Evolutionary conservation across 2,329 filamentous ascomycete species (phyloP), one percentile per base, ranked within the genome.

Genomic region (Aspergillus sp.): DNA sequence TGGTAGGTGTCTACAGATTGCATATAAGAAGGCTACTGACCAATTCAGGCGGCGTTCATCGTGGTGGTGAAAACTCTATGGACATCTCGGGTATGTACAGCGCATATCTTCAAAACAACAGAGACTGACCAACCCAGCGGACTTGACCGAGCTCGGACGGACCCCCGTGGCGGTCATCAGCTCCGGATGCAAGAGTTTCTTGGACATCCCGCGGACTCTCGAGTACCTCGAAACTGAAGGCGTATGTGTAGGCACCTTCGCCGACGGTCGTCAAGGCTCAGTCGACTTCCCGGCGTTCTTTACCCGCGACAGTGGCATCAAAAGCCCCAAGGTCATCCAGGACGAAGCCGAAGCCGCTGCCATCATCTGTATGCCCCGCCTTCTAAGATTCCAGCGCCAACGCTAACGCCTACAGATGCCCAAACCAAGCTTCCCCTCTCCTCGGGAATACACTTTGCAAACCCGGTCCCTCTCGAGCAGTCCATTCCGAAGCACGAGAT

Each of bases 261-360:
- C 91, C 20, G 90, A 96, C 71, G 90, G 89, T 1, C 82, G 89
- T 34, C 73, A 76, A 21, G 88, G 85, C 1, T 74, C 81, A 5
- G 82, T 97, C 38, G 88, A 96, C 63, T 94, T 97, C 64, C 94
- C 94, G 1, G 91, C 89, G 0, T 99, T 99, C 71, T 99, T 89
- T 82, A 89, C 89, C 0, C 80, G 93, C 38, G 90, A 97, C 40
- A 97, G 92, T 70, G 90, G 91, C 11, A 76, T 88, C 48, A 85
- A 79, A 70, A 96, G 91, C 66, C 93, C 93, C 0, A 82, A 84
- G 19, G 83, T 89, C 1, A 82, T 97, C 40, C 74, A 85, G 49
- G 81, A 87, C 59, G 90, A 95, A 67, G 79, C 79, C 50, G 89
- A 97, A 67, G 94, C 94, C 31, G 94, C 94, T 0, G 86, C 88